Percentiles rank a stretch among this genome's conserved stretches.
phyloP scores from a whole-genome alignment of 495 filamentous ascomycete species.

The Penicillium antarcticum region DNA sequence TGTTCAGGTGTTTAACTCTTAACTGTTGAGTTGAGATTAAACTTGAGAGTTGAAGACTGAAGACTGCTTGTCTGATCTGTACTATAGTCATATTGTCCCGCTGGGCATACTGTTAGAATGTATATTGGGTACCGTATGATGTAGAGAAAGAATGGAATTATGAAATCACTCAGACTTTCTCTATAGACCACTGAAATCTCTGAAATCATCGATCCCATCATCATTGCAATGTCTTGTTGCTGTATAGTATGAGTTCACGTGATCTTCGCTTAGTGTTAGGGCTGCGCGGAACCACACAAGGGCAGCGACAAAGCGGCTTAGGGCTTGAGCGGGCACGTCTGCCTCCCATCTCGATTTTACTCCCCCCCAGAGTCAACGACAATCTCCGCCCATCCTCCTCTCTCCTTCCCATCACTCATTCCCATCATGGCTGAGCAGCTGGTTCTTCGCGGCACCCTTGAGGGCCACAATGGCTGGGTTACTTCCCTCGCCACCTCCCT shows the following conservation, averaged over 20 bases:
- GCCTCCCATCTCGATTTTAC: slow-evolving; percentile 42
- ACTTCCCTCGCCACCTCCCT: slow-evolving; percentile 87
- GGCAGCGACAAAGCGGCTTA: slow-evolving; percentile 35
- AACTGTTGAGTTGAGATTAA: not conserved
- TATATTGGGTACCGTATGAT: not conserved
- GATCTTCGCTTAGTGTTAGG: slow-evolving; percentile 40
- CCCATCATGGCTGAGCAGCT: slow-evolving; percentile 87
- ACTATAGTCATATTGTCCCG: slow-evolving; percentile 10
- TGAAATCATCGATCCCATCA: not conserved
- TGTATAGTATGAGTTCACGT: slow-evolving; percentile 14
- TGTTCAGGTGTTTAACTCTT: slow-evolving; percentile 47
- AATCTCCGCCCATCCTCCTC: slow-evolving; percentile 44
- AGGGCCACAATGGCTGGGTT: slow-evolving; percentile 85
- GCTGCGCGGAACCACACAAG: slow-evolving; percentile 37
- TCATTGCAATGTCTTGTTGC: not conserved
- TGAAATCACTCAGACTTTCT: no score
- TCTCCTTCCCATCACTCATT: slow-evolving; percentile 44
- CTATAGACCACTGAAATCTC: not conserved
- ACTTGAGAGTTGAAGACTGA: not conserved
- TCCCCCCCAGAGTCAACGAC: slow-evolving; percentile 47
- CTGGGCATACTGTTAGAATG: not conserved
- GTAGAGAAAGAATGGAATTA: not conserved
- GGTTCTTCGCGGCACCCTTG: slow-evolving; percentile 94
- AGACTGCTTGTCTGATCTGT: not conserved
- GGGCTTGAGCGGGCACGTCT: slow-evolving; percentile 38